A percentile compares a stretch with the other conserved stretches of the same genome.
phyloP scores from a whole-genome alignment of 495 filamentous ascomycete genomes.

The Neurospora sp. region DNA sequence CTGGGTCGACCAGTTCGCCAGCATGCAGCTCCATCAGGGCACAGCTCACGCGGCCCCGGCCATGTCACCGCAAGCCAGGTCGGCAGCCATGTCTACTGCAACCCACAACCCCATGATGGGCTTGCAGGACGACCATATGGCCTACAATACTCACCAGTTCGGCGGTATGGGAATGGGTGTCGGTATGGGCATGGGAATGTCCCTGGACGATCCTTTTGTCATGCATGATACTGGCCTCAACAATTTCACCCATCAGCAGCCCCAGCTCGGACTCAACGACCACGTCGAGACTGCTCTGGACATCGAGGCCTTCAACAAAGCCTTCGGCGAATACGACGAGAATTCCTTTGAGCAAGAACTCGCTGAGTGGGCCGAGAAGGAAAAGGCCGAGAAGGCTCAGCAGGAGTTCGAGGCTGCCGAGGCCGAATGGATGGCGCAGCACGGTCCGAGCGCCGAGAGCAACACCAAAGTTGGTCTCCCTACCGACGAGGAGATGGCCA shows the following conservation, averaged over 20 bases:
- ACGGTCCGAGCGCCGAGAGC: constrained; percentile 14
- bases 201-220: neutral
- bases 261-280: neutral
- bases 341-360: constrained; percentile 12
- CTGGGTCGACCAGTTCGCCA: constrained; percentile 21
- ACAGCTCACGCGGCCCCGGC: neutral
- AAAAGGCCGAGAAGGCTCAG: constrained; percentile 1
- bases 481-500: constrained; percentile 11
- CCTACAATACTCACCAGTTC: neutral
- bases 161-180: neutral
- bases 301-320: constrained; percentile 20
- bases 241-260: neutral
- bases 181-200: neutral
- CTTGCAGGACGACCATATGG: neutral
- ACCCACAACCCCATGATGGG: constrained; percentile 2
- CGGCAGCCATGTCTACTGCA: constrained; percentile 1
- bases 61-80: neutral
- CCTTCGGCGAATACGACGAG: constrained; percentile 19
- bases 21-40: constrained; percentile 13
- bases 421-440: constrained; percentile 22
- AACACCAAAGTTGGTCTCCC: neutral
- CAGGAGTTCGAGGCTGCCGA: constrained; percentile 14
- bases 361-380: constrained; percentile 11
- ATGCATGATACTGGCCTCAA: neutral
- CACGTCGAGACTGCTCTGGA: constrained; percentile 7